These are phyloP conservation scores for Monosporascus sp. DNA, from an alignment of 2,329 filamentous ascomycete species.

Conservation along the genomic window DNA sequence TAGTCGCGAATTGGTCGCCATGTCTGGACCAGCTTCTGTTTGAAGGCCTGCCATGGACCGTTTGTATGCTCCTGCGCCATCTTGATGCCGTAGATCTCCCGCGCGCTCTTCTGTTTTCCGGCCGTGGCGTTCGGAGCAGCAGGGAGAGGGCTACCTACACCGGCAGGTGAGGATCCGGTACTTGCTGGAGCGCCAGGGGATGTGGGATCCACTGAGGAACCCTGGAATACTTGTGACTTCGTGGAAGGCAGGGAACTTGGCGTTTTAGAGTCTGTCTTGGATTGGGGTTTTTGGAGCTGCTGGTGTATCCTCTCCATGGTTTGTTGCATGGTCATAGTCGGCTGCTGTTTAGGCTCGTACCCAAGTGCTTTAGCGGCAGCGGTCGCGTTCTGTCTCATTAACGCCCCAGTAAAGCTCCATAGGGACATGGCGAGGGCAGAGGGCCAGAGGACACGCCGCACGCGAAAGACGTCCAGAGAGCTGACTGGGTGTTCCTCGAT, in stretches of 20 bases:
- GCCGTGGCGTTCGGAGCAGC: slow-evolving; percentile 8
- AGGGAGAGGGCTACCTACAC: slow-evolving; percentile 9
- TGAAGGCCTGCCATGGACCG: slow-evolving; percentile 29
- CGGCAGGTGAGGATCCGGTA: slow-evolving; percentile 6
- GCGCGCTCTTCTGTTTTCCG: slow-evolving; percentile 12
- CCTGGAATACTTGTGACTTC: slow-evolving; percentile 13
- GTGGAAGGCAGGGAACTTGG: slow-evolving; percentile 9
- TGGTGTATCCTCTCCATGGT: slow-evolving; percentile 27
- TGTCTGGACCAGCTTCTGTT: slow-evolving; percentile 35
- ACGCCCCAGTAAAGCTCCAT: slow-evolving; percentile 47
- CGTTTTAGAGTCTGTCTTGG: slow-evolving; percentile 9
- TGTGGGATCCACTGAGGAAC: slow-evolving; percentile 16
- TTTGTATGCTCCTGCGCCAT: slow-evolving; percentile 19
- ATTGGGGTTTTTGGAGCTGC: slow-evolving; percentile 16
- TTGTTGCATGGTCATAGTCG: slow-evolving; percentile 22
- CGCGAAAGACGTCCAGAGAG: slow-evolving; percentile 36
- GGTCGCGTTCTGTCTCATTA: slow-evolving; percentile 40
- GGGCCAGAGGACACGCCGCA: slow-evolving; percentile 50
- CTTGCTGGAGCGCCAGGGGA: slow-evolving; percentile 9
- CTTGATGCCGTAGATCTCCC: slow-evolving; percentile 27
- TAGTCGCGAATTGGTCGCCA: slow-evolving; percentile 40
- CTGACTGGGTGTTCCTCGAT: slow-evolving; percentile 47
- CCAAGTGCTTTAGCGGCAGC: slow-evolving; percentile 44
- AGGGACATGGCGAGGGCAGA: slow-evolving; percentile 44
- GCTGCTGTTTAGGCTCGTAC: slow-evolving; percentile 23